Conservation (phyloP, 345 rosid genomes). For the Fremontodendron californicum region DNA sequence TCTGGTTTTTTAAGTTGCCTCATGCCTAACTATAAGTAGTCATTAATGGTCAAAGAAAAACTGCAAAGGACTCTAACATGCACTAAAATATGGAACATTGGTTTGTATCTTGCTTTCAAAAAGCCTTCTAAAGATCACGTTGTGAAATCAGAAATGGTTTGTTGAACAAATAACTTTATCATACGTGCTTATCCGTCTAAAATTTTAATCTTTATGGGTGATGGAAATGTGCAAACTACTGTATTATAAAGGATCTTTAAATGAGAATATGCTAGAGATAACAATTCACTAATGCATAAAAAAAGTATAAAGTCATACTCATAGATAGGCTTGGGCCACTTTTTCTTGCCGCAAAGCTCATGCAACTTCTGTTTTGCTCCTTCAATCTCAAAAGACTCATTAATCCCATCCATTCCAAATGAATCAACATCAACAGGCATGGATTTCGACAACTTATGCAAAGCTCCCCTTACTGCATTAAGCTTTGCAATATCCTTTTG, state of each 20-base stretch:
- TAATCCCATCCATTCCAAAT: constrained; percentile 2
- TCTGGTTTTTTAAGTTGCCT: background rate
- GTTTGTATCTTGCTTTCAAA: background rate
- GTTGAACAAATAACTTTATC: background rate
- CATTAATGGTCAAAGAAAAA: background rate
- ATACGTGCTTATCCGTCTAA: background rate
- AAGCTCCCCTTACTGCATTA: constrained; percentile 56
- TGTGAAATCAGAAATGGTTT: background rate
- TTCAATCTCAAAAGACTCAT: constrained; percentile 29
- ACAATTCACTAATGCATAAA: background rate
- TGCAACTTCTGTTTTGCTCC: constrained; percentile 59
- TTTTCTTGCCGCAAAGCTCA: constrained; percentile 53
- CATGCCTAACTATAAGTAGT: background rate
- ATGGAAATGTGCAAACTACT: background rate
- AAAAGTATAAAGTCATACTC: constrained; percentile 31
- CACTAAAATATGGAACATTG: background rate
- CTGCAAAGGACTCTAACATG: background rate
- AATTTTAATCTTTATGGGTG: background rate
- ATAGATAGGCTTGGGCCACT: constrained; percentile 68
- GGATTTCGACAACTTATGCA: constrained; percentile 35
- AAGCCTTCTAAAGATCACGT: background rate
- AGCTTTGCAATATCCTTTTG: constrained; percentile 67
- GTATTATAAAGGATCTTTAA: background rate
- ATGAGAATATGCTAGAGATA: background rate
- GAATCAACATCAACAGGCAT: constrained; percentile 13